Evolutionary conservation across 2,329 filamentous ascomycete species (phyloP), one percentile per base, ranked within the genome.

Genomic region (Beauveria medogensis): DNA sequence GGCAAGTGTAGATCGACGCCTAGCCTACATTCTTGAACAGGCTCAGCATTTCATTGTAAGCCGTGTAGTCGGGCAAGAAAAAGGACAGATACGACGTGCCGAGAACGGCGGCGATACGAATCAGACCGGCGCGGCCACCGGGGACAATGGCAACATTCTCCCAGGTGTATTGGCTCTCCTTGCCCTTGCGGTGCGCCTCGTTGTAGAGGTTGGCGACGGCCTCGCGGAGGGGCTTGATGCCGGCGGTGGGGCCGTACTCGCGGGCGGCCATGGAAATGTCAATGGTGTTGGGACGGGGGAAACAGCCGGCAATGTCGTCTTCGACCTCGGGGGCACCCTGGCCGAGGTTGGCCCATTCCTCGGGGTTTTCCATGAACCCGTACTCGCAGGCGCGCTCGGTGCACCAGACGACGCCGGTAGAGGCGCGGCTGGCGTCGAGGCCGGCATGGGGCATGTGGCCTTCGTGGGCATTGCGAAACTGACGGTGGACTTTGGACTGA

Each of bases 131-230:
- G 68, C 93, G 86, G 44, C 93, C 93, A 73, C 92, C 92, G 51
- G 93, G 93, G 3, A 97, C 93, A 72, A 97, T 96, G 73, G 90
- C 92, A 20, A 97, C 93, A 73, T 97, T 97, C 80, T 97, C 93
- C 89, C 91, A 97, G 6, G 90, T 95, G 74, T 97, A 97, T 76
- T 95, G 82, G 74, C 89, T 93, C 12, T 86, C 82, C 78, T 94
- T 95, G 70, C 89, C 91, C 77, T 93, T 78, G 65, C 93, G 87
- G 70, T 97, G 93, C 74, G 93, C 90, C 73, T 88, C 89, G 70
- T 97, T 97, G 82, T 97, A 97, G 64, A 97, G 82, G 63, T 87
- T 86, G 62, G 93, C 93, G 50, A 97, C 92, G 20, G 93, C 93
- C 70, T 91, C 89, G 67, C 93, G 83, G 65, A 97, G 80, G 28